Percentiles rank a stretch among this genome's conserved stretches.
Conservation (phyloP, 441 rosid species). For the Melastoma candidum region DNA sequence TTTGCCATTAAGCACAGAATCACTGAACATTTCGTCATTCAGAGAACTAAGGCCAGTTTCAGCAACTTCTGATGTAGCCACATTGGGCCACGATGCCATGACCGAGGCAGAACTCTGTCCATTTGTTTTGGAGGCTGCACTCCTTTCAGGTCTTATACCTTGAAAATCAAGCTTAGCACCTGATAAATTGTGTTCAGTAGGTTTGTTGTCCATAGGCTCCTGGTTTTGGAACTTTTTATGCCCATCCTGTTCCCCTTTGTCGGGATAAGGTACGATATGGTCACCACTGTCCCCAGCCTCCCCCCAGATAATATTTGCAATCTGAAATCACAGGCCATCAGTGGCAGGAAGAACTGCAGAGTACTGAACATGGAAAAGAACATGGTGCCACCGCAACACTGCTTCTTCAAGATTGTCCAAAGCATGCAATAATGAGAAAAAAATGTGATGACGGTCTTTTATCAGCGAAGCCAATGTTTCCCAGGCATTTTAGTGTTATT, state of each 20-base stretch:
- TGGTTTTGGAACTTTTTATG: slow-evolving; percentile 19
- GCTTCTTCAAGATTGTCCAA: no score
- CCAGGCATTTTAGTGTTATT: no score
- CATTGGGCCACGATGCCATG: slow-evolving; percentile 46
- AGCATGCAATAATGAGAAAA: no score
- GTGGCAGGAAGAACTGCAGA: no score
- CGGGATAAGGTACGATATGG: slow-evolving; percentile 71
- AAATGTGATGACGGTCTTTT: no score
- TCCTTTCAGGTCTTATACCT: slow-evolving; percentile 34
- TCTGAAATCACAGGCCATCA: slow-evolving; percentile 35
- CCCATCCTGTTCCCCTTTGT: slow-evolving; percentile 34
- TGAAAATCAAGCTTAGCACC: slow-evolving; percentile 27
- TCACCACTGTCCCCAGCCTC: slow-evolving; percentile 61
- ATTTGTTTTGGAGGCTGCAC: slow-evolving; percentile 28
- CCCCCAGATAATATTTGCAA: slow-evolving; percentile 79
- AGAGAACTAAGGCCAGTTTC: slow-evolving; percentile 38
- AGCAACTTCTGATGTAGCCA: slow-evolving; percentile 36
- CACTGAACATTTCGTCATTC: slow-evolving; percentile 36
- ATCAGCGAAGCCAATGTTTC: no score
- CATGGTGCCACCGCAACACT: no score
- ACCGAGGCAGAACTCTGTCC: slow-evolving; percentile 36
- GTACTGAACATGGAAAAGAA: no score
- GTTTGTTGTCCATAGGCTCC: slow-evolving; percentile 32
- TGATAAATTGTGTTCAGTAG: slow-evolving; percentile 30
- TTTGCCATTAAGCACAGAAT: slow-evolving; percentile 36